Evolutionary conservation across 1,139 yeast genomes (phyloP), one percentile per base, ranked within the genome.

Genomic region (Kluyveromyces sp.): DNA sequence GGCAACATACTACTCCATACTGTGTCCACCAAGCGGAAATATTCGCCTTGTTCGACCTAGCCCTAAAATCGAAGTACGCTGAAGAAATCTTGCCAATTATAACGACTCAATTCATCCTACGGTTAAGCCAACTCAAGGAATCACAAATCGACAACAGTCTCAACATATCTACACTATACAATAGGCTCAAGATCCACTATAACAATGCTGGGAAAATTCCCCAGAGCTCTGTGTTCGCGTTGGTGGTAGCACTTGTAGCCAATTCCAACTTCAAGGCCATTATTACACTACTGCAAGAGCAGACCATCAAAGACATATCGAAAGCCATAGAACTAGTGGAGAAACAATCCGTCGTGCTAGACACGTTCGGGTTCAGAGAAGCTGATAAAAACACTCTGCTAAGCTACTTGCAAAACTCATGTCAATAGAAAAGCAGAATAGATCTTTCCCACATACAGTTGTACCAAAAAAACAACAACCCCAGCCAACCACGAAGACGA

Each of bases 21-120:
- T 58, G 61, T 48, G 33, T 52, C 25, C 57, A 57, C 39, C 45
- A 45, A 33, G 48, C 50, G 15, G 61, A 59, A 37, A 41, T 59
- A 4, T 34, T 34, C 32, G 45, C 49, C 26, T 34, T 59, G 33
- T 32, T 57, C n/a, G 40, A 43, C 15, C 48, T 54, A n/a, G 41
- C 53, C 6, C 34, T 42, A 15, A 48, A 38, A 6, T 48, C 51
- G 3, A 38, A 42, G 26, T 37, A 46, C 27, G 39, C 43, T 10
- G 46, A 48, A 36, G 48, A 42, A 28, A 43, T 49, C 15, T 40
- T 50, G 25, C 49, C 49, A 32, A 6, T 34, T 3, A 29, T 32
- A 7, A 6, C 27, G 3, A 41, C n/a, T 25, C 25, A 41, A 25
- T 4, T 41, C 34, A 15, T 41, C 7, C 47, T 44, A 4, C 43